Percentiles rank a stretch among this genome's conserved stretches.
Conservation (phyloP, 2,329 filamentous ascomycete genomes). For the Monilinia laxa region DNA sequence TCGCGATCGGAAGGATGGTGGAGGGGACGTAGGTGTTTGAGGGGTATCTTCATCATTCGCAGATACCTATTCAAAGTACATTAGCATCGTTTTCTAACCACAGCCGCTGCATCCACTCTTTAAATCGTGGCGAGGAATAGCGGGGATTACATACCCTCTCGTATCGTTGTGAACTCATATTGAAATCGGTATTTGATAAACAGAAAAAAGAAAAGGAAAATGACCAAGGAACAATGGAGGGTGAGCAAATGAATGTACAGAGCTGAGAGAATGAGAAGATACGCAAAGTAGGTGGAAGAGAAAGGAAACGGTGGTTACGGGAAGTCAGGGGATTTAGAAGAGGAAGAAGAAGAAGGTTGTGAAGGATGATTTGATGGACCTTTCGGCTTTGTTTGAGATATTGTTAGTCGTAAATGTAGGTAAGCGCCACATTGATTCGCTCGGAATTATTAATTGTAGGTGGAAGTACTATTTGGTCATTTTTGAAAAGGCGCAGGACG, state of each 20-base stretch:
- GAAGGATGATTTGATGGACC: constrained; percentile 12
- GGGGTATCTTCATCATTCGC: constrained; percentile 55
- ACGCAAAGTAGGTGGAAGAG: constrained; percentile 23
- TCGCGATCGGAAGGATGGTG: constrained; percentile 86
- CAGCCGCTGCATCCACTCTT: constrained; percentile 6
- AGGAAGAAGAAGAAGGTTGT: constrained; percentile 17
- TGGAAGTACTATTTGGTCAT: too few relatives aligned
- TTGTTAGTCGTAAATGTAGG: not conserved
- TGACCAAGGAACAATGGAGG: constrained; percentile 25
- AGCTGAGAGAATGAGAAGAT: constrained; percentile 26
- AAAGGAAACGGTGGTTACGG: constrained; percentile 7
- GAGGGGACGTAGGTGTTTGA: constrained; percentile 51
- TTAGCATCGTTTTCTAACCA: constrained; percentile 29
- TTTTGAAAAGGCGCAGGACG: constrained; percentile 5
- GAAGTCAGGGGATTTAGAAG: constrained; percentile 2
- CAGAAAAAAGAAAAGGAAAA: constrained; percentile 31
- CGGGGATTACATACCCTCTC: constrained; percentile 51
- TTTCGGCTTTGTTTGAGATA: constrained; percentile 22
- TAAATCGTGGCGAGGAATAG: constrained; percentile 30
- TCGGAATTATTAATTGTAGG: not conserved
- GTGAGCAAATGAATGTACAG: constrained; percentile 28
- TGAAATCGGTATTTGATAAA: constrained; percentile 24
- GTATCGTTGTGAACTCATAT: constrained; percentile 47
- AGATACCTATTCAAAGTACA: constrained; percentile 49
- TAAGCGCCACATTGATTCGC: constrained; percentile 21